phyloP scores from a whole-genome alignment of 1,284 basidiomycete species.

The Papiliotrema fonsecae region DNA sequence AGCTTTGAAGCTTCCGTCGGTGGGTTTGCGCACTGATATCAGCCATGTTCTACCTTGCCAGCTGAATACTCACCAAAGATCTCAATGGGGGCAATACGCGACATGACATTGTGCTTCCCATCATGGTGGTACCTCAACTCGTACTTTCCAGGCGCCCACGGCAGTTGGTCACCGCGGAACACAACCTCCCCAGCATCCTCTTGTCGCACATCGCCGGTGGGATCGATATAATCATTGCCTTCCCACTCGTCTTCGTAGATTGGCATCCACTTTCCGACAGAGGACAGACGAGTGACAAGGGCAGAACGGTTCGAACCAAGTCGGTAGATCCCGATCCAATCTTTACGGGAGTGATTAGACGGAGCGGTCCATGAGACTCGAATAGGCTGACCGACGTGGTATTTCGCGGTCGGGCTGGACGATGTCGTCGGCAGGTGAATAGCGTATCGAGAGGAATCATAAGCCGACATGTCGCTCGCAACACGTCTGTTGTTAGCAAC shows the following conservation, averaged over 20 bases:
- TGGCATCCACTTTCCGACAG: slow-evolving; percentile 86
- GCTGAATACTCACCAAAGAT: slow-evolving; percentile 63
- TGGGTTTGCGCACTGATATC: slow-evolving; percentile 18
- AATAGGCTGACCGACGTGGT: slow-evolving; percentile 88
- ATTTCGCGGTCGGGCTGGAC: slow-evolving; percentile 52
- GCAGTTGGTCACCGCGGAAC: slow-evolving; percentile 72
- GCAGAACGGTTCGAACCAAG: slow-evolving; percentile 77
- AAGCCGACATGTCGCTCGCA: slow-evolving; percentile 69
- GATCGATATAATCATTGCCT: slow-evolving; percentile 68
- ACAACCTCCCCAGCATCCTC: slow-evolving; percentile 60
- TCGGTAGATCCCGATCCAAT: slow-evolving; percentile 97
- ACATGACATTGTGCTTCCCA: slow-evolving; percentile 94
- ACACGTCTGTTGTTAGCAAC: slow-evolving; percentile 61
- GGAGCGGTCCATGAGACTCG: slow-evolving; percentile 83
- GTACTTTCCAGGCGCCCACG: slow-evolving; percentile 81
- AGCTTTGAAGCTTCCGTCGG: slow-evolving; percentile 56
- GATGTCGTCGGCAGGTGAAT: slow-evolving; percentile 55
- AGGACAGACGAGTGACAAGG: slow-evolving; percentile 78
- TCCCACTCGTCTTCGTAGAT: slow-evolving; percentile 91
- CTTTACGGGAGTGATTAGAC: slow-evolving; percentile 77
- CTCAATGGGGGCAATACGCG: slow-evolving; percentile 73
- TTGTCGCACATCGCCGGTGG: slow-evolving; percentile 36
- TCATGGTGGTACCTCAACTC: slow-evolving; percentile 81
- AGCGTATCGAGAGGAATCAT: slow-evolving; percentile 73
- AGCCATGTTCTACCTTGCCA: background rate